Percentiles rank a stretch among this genome's conserved stretches.
Conservation (phyloP, 768 basidiomycete species). For the Amanita pseudoporphyria region DNA sequence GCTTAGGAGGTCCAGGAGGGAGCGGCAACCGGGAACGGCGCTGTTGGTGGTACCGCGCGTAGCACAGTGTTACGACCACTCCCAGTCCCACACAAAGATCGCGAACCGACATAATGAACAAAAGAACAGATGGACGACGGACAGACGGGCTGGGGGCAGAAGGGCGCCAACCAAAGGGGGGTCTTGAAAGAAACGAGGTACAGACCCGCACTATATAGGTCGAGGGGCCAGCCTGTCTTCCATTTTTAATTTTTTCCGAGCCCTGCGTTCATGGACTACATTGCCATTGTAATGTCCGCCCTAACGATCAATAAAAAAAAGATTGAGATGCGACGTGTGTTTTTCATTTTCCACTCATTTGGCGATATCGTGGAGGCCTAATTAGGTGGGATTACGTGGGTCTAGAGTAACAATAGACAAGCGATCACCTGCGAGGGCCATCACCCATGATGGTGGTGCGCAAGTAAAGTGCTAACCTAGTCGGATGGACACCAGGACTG, state of each 20-base stretch:
- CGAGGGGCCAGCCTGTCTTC: neutral
- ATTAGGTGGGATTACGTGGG: no score
- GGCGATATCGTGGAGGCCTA: no score
- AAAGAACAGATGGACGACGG: neutral
- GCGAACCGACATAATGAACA: neutral
- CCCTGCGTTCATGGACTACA: neutral
- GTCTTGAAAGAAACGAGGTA: neutral
- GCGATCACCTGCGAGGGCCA: no score
- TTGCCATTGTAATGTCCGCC: neutral
- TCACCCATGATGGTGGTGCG: no score
- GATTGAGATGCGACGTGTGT: neutral
- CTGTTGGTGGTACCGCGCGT: neutral
- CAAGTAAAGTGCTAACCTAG: no score
- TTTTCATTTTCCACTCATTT: neutral
- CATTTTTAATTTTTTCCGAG: no score
- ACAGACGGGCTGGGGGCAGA: no score
- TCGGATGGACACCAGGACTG: no score
- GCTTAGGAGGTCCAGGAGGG: constrained; percentile 21
- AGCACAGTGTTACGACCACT: neutral
- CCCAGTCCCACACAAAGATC: neutral
- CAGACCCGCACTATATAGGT: neutral
- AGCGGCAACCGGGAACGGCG: constrained; percentile 9
- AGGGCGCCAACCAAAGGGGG: neutral
- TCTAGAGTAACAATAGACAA: no score
- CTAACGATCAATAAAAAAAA: neutral